These are phyloP conservation scores for Tricholoma hemisulphureum DNA, from an alignment of 768 basidiomycete genomes.

Conservation along the genomic window DNA sequence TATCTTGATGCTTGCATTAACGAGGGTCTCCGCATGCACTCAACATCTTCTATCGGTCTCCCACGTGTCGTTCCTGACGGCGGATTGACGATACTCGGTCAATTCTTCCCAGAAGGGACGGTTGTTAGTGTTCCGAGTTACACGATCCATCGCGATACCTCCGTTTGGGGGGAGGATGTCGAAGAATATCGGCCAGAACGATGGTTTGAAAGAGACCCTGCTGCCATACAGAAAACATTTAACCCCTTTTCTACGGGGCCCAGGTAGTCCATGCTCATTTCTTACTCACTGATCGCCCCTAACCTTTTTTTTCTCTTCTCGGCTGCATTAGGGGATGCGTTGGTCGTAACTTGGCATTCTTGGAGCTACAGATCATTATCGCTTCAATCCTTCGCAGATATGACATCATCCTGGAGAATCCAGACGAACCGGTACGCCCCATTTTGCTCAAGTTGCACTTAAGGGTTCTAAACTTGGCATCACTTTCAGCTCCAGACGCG, in stretches of 20 bases:
- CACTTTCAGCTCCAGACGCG: slow-evolving; percentile 58
- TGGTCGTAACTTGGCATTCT: slow-evolving; percentile 74
- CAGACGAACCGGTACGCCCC: slow-evolving; percentile 51
- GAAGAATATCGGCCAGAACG: slow-evolving; percentile 78
- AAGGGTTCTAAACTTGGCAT: background rate
- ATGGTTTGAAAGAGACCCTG: slow-evolving; percentile 74
- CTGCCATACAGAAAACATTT: slow-evolving; percentile 65
- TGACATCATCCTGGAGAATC: slow-evolving; percentile 64
- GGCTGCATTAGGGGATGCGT: slow-evolving; percentile 66
- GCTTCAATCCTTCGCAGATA: slow-evolving; percentile 78
- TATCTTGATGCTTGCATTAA: slow-evolving; percentile 88
- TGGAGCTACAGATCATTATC: slow-evolving; percentile 79
- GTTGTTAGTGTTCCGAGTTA: slow-evolving; percentile 80
- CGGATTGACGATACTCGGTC: slow-evolving; percentile 59
- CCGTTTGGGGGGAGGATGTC: slow-evolving; percentile 77
- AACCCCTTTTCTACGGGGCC: slow-evolving; percentile 88
- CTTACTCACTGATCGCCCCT: background rate
- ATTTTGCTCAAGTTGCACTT: background rate
- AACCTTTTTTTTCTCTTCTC: too few relatives aligned
- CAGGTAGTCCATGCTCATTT: slow-evolving; percentile 36
- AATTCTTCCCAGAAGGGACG: slow-evolving; percentile 69
- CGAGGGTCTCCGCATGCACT: slow-evolving; percentile 82
- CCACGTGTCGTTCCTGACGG: slow-evolving; percentile 76
- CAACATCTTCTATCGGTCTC: slow-evolving; percentile 80
- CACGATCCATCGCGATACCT: slow-evolving; percentile 72